Evolutionary conservation across 257 asterid species (phyloP).

Genomic region (Solanum etuberosum): DNA sequence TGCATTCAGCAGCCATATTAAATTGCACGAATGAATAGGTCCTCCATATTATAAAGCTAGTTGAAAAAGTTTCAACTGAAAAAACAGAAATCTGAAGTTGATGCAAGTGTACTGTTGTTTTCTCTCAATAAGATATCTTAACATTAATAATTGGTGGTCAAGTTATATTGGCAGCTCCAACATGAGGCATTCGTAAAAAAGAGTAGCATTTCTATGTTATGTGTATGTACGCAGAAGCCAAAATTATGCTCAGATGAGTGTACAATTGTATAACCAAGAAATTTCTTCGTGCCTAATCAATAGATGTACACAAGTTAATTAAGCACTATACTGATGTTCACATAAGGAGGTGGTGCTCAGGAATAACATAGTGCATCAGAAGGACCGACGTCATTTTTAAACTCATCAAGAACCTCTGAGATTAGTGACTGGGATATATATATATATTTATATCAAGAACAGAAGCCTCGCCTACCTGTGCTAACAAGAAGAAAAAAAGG

Average conservation of each 20-base stretch:
- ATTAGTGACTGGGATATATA: neutral
- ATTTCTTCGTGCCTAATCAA: neutral
- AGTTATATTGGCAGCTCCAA: neutral
- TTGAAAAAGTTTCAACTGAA: neutral
- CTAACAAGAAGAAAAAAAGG: neutral
- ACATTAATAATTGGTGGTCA: neutral
- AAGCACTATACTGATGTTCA: neutral
- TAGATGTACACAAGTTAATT: neutral
- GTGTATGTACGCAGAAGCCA: neutral
- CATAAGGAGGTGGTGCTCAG: neutral
- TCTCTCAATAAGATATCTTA: neutral
- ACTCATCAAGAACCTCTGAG: neutral
- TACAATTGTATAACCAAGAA: neutral
- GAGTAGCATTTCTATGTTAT: neutral
- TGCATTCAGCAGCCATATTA: neutral
- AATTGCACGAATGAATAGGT: neutral
- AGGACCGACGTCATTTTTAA: neutral
- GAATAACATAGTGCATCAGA: neutral
- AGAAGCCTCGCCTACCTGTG: neutral
- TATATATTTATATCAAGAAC: neutral
- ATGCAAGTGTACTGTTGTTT: neutral
- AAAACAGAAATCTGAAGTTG: neutral
- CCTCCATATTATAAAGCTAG: neutral
- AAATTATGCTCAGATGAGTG: neutral
- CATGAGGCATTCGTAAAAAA: neutral